phyloP scores from a whole-genome alignment of 176 grass and related monocot genomes.

The Oryza meyeriana region DNA sequence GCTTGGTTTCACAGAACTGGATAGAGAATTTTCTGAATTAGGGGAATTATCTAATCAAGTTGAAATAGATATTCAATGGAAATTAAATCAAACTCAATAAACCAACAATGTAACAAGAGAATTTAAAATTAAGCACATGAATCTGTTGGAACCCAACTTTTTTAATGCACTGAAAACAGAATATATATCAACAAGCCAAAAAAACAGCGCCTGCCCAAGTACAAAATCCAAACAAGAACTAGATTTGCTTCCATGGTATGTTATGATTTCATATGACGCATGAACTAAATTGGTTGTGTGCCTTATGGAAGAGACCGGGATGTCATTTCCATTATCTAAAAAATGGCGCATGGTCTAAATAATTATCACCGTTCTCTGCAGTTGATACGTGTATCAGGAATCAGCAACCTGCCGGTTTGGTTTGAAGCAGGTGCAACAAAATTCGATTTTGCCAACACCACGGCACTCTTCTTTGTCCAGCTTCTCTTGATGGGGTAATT shows the following conservation, averaged over 20 bases:
- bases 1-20: not conserved
- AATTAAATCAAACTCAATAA: not conserved
- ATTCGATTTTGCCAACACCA: slow-evolving; percentile 64
- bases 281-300: not conserved
- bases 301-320: too few species aligned
- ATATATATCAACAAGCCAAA: too few species aligned
- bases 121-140: not conserved
- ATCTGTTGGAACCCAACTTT: not conserved
- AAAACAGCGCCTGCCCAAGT: not conserved
- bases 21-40: not conserved
- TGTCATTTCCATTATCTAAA: not conserved
- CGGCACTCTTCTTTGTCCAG: slow-evolving; percentile 73
- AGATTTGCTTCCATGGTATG: not conserved
- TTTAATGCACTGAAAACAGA: not conserved
- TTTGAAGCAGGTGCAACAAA: slow-evolving; percentile 82
- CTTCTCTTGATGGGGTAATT: slow-evolving; percentile 95
- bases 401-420: slow-evolving; percentile 73
- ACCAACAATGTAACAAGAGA: not conserved
- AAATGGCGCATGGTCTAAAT: not conserved
- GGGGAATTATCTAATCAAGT: not conserved
- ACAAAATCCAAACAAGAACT: not conserved
- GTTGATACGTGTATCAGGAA: slow-evolving; percentile 79
- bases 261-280: not conserved
- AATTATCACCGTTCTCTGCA: slow-evolving; percentile 31
- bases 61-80: not conserved